Conservation (phyloP, 2,329 filamentous ascomycete genomes). For the Ophiostoma novo-ulmi region DNA sequence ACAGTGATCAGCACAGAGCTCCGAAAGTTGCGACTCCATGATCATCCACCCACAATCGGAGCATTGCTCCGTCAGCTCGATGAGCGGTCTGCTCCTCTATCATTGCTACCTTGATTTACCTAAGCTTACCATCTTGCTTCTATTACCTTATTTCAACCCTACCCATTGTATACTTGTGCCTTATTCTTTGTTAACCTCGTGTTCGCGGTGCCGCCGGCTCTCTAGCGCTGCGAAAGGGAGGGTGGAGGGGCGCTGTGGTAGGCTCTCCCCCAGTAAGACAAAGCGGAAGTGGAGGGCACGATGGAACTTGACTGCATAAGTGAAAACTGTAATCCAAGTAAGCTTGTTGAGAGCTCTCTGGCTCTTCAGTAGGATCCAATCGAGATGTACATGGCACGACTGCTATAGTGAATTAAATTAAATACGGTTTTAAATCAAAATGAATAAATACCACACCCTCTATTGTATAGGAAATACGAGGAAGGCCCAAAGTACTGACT, state of each 20-base stretch:
- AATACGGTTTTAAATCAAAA: neutral
- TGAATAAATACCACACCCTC: neutral
- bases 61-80: neutral
- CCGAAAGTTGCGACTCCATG: neutral
- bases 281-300: constrained; percentile 9
- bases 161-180: neutral
- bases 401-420: neutral
- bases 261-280: neutral
- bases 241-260: neutral
- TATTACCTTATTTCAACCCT: neutral
- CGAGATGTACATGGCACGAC: neutral
- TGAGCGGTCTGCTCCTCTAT: neutral
- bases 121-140: neutral
- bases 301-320: neutral
- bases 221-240: constrained; percentile 17
- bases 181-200: constrained; percentile 15
- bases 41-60: neutral
- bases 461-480: neutral
- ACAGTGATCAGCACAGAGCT: neutral
- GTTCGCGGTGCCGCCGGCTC: constrained; percentile 19
- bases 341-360: constrained; percentile 13
- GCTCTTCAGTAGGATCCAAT: neutral
- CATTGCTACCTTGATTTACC: neutral
- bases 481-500: neutral
- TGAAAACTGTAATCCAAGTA: constrained; percentile 5